These are phyloP conservation scores for Skeletonema costatum DNA, from an alignment of 108 stramenopile species.

Conservation along the genomic window DNA sequence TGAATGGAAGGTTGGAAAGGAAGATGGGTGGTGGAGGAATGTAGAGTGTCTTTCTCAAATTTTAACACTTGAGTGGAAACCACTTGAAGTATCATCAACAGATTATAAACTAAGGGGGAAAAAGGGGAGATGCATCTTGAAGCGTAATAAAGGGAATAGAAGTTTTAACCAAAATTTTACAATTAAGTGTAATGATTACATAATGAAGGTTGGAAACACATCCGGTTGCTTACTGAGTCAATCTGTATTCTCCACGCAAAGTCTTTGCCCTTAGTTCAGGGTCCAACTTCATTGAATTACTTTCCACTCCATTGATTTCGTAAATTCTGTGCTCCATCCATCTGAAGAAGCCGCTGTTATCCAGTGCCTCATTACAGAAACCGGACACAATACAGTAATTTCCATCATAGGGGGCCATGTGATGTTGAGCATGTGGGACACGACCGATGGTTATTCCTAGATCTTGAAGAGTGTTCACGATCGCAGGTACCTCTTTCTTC, in stretches of 20 bases:
- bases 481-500: slow-evolving; percentile 51
- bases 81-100: background rate
- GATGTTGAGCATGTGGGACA: slow-evolving; percentile 88
- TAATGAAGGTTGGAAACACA: background rate
- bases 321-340: slow-evolving; percentile 81
- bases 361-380: slow-evolving; percentile 72
- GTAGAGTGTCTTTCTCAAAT: background rate
- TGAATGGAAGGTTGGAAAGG: slow-evolving; percentile 74
- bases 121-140: background rate
- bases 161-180: background rate
- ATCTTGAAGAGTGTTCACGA: slow-evolving; percentile 70
- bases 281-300: slow-evolving; percentile 88
- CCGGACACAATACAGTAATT: slow-evolving; percentile 94
- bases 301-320: slow-evolving; percentile 81
- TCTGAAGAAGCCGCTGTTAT: slow-evolving; percentile 84
- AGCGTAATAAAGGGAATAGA: background rate
- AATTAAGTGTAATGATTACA: slow-evolving; percentile 2
- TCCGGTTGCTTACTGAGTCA: background rate
- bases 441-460: slow-evolving; percentile 63
- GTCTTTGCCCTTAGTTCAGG: slow-evolving; percentile 68
- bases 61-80: too few relatives aligned
- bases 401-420: slow-evolving; percentile 87
- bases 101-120: background rate
- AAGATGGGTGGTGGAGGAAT: slow-evolving; percentile 52
- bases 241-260: slow-evolving; percentile 64